Base-by-base conservation (phyloP, 2,329 filamentous ascomycete species). In the Tolypocladium ovalisporum region DNA sequence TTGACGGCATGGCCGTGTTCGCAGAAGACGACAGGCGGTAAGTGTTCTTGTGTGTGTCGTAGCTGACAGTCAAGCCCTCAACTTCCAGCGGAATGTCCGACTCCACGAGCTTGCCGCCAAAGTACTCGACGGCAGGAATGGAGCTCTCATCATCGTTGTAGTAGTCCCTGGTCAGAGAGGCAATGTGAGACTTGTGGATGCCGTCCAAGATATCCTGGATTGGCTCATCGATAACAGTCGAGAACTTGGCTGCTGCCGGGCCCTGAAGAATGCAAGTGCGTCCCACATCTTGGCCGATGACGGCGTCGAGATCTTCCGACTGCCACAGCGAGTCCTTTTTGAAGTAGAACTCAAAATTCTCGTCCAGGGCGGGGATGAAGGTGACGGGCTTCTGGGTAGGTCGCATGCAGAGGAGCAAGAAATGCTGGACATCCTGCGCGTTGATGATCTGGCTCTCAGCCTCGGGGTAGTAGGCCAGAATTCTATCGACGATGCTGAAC, bases 321-420 rank as follows among this genome's bases (percentile, higher is more conserved):
- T 99, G 94, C 94, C 94, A 99, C 9, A 99, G 82, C 1, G 94
- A 99, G 73, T 99, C 94, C 79, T 99, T 99, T 85, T 99, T 99
- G 87, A 99, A 99, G 79, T 90, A 99, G 76, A 95, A 96, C 71
- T 99, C 94, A 64, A 99, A 99, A 70, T 93, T 96, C 62, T 96
- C 91, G 66, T 99, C 94, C 27, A 99, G 81, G n/a, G 88, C 81
- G 6, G 94, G 94, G 35, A 99, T 92, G 70, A 99, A 99, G 0
- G 93, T 94, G 34, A 95, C 89, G 2, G 94, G 94, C 81, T 99
- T 99, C 79, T 99, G 94, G 44, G 87, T 88, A 53, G 88, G 89
- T 40, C 91, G 87, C 75, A 94, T 87, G 80, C 92, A 97, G 49
- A 99, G 85, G 37, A 96, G 80, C 56, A 99, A 75, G 80, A 99